These are phyloP conservation scores for Isatis tinctoria DNA, from an alignment of 345 rosid genomes.

Conservation along the genomic window DNA sequence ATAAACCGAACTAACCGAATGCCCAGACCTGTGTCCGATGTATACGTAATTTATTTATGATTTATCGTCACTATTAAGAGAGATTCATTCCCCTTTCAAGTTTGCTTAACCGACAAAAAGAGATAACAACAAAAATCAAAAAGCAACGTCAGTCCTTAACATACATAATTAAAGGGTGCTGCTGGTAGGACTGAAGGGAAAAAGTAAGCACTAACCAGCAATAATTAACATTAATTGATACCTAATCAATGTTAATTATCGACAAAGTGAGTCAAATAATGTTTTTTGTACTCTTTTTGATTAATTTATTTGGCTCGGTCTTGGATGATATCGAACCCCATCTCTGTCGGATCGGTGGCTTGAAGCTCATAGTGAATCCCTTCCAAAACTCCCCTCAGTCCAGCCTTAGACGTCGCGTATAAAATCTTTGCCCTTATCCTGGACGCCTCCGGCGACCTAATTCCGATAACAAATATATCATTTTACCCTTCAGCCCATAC, in stretches of 20 bases:
- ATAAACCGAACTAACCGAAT: too few species aligned
- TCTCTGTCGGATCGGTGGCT: slow-evolving; percentile 93
- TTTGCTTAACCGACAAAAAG: slow-evolving; percentile 17
- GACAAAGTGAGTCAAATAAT: slow-evolving; percentile 30
- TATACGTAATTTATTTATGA: background rate
- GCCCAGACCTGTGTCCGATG: too few species aligned
- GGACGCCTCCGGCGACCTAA: slow-evolving; percentile 84
- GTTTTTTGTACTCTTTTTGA: background rate
- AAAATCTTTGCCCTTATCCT: slow-evolving; percentile 82
- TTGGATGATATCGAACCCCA: slow-evolving; percentile 85
- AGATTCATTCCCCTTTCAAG: background rate
- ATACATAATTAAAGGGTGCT: slow-evolving; percentile 17
- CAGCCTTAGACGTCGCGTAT: slow-evolving; percentile 87
- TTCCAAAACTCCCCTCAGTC: slow-evolving; percentile 78
- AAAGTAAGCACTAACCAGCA: slow-evolving; percentile 27
- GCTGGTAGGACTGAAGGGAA: slow-evolving; percentile 2
- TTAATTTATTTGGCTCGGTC: slow-evolving; percentile 61
- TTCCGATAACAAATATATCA: background rate
- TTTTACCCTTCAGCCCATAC: background rate
- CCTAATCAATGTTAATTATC: slow-evolving; percentile 39
- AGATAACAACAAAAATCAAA: background rate
- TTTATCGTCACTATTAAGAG: too few species aligned
- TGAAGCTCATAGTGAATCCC: slow-evolving; percentile 93
- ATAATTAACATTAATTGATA: slow-evolving; percentile 27
- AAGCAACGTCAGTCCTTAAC: slow-evolving; percentile 9